phyloP scores from a whole-genome alignment of 2,329 filamentous ascomycete species.

The Albophoma yamanashiensis region DNA sequence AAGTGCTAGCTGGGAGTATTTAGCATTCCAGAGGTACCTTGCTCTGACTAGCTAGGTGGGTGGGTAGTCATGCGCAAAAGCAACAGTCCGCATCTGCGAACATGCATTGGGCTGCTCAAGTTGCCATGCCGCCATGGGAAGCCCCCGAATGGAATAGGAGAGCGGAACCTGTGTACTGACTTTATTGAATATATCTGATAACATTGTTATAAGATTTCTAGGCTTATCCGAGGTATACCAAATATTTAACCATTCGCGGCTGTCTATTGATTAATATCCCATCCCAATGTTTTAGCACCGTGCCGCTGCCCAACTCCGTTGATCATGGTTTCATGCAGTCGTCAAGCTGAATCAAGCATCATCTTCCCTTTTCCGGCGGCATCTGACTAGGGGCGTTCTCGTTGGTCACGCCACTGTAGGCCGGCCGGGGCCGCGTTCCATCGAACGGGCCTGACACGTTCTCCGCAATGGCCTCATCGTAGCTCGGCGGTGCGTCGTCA shows the following conservation, averaged over 20 bases:
- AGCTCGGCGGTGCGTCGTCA: constrained; percentile 84
- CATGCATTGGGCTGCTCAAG: too few relatives aligned
- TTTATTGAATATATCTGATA: background rate
- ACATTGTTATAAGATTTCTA: background rate
- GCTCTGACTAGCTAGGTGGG: too few relatives aligned
- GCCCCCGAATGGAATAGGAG: too few relatives aligned
- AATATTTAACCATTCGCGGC: too few relatives aligned
- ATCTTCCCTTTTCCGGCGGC: constrained; percentile 29
- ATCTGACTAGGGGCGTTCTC: constrained; percentile 47
- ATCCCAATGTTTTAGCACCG: background rate
- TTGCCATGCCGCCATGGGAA: too few relatives aligned
- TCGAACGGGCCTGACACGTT: constrained; percentile 60
- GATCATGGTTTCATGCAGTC: background rate
- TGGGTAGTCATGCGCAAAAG: too few relatives aligned
- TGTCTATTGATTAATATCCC: background rate
- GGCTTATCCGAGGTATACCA: background rate
- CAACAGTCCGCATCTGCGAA: too few relatives aligned
- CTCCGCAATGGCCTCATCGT: constrained; percentile 84
- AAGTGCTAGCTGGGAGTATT: too few relatives aligned
- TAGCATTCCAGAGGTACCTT: too few relatives aligned
- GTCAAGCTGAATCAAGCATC: constrained; percentile 5
- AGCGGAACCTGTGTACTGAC: too few relatives aligned
- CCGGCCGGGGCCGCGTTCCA: constrained; percentile 47
- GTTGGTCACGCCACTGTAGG: constrained; percentile 54
- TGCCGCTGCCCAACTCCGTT: background rate